Percentiles rank a stretch among this genome's conserved stretches.
Evolutionary conservation across 345 rosid species (phyloP).

Genomic region (Pistacia atlantica): DNA sequence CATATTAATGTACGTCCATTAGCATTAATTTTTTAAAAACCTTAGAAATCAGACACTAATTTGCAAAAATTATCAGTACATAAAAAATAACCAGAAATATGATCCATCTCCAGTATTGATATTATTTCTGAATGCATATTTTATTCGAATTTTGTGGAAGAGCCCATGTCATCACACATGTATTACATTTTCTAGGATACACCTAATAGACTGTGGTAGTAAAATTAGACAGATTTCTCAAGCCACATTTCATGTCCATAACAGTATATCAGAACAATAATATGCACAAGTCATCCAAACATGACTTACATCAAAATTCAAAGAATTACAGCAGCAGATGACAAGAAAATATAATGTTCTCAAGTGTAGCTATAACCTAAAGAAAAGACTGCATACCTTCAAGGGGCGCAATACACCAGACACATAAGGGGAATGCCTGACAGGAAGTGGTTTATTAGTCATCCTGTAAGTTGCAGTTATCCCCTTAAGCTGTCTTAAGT

Average conservation of each 20-base stretch:
- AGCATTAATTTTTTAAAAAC: not conserved
- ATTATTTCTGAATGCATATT: not conserved
- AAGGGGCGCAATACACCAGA: conserved; percentile 74
- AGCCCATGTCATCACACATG: not conserved
- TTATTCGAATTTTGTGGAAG: not conserved
- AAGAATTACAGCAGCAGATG: not conserved
- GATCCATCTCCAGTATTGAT: not conserved
- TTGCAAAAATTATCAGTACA: too few species aligned
- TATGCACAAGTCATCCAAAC: not conserved
- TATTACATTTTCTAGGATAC: not conserved
- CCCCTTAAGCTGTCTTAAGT: conserved; percentile 82
- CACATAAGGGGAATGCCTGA: conserved; percentile 87
- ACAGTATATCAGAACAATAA: not conserved
- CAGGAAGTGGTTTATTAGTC: conserved; percentile 93
- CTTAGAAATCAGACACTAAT: not conserved
- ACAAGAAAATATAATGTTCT: not conserved
- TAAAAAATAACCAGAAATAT: too few species aligned
- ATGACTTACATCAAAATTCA: too few species aligned
- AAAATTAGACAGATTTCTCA: not conserved
- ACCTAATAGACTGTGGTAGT: not conserved
- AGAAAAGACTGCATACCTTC: conserved; percentile 51
- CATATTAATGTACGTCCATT: too few species aligned
- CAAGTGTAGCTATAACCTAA: conserved; percentile 1
- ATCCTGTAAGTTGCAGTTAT: conserved; percentile 89
- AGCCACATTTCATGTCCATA: not conserved